Evolutionary conservation across 2,329 filamentous ascomycete genomes (phyloP), one percentile per base, ranked within the genome.

Genomic region (Thielaviopsis cerberus): DNA sequence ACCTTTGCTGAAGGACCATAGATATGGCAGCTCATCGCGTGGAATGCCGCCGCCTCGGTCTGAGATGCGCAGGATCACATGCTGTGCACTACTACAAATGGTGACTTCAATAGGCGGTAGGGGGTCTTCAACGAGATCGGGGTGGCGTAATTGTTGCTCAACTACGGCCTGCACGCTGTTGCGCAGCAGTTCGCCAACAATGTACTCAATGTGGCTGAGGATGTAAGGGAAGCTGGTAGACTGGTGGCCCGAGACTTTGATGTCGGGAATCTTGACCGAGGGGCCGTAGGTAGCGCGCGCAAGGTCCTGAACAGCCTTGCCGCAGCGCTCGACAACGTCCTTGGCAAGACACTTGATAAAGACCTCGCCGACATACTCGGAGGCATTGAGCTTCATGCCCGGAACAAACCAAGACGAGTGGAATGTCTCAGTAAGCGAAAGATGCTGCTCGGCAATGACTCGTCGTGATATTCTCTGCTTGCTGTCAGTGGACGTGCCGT

Each of bases 1-100:
- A 0, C 91, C 91, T 71, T 97, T 97, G 70, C 83, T 89, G 69
- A 98, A 98, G 25, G 89, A 94, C 92, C 94, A 98, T 5, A 98
- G 77, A 67, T 94, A 86, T 0, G 91, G 90, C 23, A 96, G 73
- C 60, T 91, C 81, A 51, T 92, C 87, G 54, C 83, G 81, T 0
- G 89, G 84, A 57, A 98, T 88, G 37, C 94, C 92, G 62, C 94
- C 92, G 54, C 91, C 92, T 68, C 89, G 89, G 67, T 98, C 94
- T 0, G 90, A 97, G 51, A 98, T 88, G 50, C 92, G 82, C 69
- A 98, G 90, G 63, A 96, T 96, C 65, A 97, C 88, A 71, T 97
- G 89, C 68, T 97, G 88, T 34, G 85, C 81, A 2, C 90, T 87
- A 71, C 97, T 91, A 71, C 91, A 97, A 63, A 98, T 86, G 58